Evolutionary conservation across 2,329 filamentous ascomycete genomes (phyloP), one percentile per base, ranked within the genome.

Genomic region (Aspergillus fischeri): DNA sequence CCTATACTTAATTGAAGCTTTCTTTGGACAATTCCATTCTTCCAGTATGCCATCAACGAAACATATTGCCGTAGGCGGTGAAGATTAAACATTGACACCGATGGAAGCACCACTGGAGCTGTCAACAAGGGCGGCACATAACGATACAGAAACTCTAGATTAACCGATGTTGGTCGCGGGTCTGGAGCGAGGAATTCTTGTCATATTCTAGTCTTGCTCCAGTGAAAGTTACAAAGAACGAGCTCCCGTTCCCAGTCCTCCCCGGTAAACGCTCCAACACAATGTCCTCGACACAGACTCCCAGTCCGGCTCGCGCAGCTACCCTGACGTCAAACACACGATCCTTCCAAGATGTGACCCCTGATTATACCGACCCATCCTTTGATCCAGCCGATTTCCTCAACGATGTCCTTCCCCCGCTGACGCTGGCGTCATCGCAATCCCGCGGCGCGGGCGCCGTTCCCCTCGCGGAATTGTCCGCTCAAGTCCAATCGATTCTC

Each of bases 381-480:
- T 97, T 97, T 75, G 91, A 96, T 72, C 83, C 92, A 3, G 89
- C 88, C 62, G 86, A 89, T 50, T 96, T 92, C 73, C 85, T 97
- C 67, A 97, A 97, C 75, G 79, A 86, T 58, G 83, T 84, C 0
- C 80, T 97, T 0, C 90, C 92, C 4, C 78, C 88, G 1, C 80
- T 96, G 21, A 80, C 80, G 50, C 74, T 82, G 45, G 75, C 79
- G 32, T 76, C 78, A 27, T 70, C 72, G 25, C 70, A 77, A 52
- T 68, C 72, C n/a, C 66, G 69, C 61, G 68, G 77, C 74, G 68
- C 77, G 67, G 68, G 73, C 61, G 77, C 77, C 54, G 81, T 87
- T 4, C 81, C 89, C 2, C 80, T 96, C 49, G 79, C 88, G n/a
- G 87, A 93, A 59, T 77, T 96, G 52, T 92, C 91, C 1, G 81